Evolutionary conservation across 768 basidiomycete genomes (phyloP).

Genomic region (Amylocystis lapponica): DNA sequence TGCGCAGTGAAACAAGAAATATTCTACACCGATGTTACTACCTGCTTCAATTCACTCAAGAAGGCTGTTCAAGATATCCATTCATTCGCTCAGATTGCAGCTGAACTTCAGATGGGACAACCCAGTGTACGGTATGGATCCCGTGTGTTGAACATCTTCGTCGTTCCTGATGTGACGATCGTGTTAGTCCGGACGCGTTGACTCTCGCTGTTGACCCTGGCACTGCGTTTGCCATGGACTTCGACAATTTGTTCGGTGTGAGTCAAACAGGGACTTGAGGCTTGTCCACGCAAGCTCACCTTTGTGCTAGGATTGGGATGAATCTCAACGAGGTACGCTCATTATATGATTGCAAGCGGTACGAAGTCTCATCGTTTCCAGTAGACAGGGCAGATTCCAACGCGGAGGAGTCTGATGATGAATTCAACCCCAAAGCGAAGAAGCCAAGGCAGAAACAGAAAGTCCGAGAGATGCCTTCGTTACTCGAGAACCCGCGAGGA

Average conservation of each 20-base stretch:
- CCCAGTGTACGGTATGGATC: slow-evolving; percentile 51
- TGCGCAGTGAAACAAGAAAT: slow-evolving; percentile 76
- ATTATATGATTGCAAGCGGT: not conserved
- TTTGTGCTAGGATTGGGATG: slow-evolving; percentile 14
- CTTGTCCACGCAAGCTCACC: not conserved
- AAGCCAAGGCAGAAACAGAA: slow-evolving; percentile 19
- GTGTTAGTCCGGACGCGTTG: slow-evolving; percentile 26
- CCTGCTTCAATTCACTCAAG: slow-evolving; percentile 72
- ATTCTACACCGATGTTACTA: slow-evolving; percentile 73
- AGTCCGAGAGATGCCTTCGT: slow-evolving; percentile 24
- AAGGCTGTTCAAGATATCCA: slow-evolving; percentile 69
- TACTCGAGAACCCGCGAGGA: slow-evolving; percentile 41
- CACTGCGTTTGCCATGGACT: slow-evolving; percentile 46
- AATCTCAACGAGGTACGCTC: not conserved
- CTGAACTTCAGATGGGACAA: slow-evolving; percentile 67
- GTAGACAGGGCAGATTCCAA: not conserved
- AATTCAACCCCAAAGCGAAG: slow-evolving; percentile 39
- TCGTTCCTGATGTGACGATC: slow-evolving; percentile 36
- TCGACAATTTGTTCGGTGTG: slow-evolving; percentile 62
- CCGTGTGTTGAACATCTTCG: slow-evolving; percentile 21
- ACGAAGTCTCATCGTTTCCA: not conserved
- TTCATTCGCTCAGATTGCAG: slow-evolving; percentile 36
- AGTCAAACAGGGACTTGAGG: slow-evolving; percentile 16
- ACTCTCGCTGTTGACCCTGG: slow-evolving; percentile 43
- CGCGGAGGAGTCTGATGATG: slow-evolving; percentile 38